Evolutionary conservation across 116 monocot species (phyloP).

Genomic region (Cymodocea nodosa): DNA sequence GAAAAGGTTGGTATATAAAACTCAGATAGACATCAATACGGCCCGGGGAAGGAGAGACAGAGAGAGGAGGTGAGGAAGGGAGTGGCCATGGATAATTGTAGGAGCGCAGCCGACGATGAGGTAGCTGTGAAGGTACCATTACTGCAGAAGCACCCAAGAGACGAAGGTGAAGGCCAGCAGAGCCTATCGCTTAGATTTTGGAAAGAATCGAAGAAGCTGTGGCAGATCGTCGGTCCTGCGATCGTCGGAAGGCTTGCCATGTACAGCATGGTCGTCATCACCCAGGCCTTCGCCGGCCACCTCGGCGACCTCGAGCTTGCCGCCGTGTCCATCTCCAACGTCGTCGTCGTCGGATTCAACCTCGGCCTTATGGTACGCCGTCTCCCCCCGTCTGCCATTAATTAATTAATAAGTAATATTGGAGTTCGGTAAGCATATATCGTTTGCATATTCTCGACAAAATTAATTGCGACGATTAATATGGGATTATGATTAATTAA

Average conservation of each 20-base stretch:
- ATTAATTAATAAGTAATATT: background rate
- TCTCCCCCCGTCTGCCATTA: background rate
- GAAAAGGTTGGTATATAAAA: too few species aligned
- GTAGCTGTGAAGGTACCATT: background rate
- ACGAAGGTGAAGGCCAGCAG: too few species aligned
- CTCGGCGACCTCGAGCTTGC: conserved; percentile 65
- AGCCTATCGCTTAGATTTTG: background rate
- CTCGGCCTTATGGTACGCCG: conserved; percentile 46
- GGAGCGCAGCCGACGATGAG: background rate
- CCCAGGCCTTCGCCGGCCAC: conserved; percentile 56
- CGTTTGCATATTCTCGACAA: too few species aligned
- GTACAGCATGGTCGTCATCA: conserved; percentile 31
- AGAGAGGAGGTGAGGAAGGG: too few species aligned
- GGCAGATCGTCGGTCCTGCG: conserved; percentile 42
- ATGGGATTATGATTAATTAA: too few species aligned
- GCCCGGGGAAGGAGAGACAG: too few species aligned
- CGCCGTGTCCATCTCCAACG: conserved; percentile 41
- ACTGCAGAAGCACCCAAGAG: background rate
- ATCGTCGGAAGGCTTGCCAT: conserved; percentile 26
- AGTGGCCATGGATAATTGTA: too few species aligned
- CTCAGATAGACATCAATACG: too few species aligned
- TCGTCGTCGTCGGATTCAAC: conserved; percentile 47
- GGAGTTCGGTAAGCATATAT: too few species aligned
- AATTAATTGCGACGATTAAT: too few species aligned
- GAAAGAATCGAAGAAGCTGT: conserved; percentile 33